phyloP scores from a whole-genome alignment of 2,329 filamentous ascomycete genomes.

The Apiospora hydei region DNA sequence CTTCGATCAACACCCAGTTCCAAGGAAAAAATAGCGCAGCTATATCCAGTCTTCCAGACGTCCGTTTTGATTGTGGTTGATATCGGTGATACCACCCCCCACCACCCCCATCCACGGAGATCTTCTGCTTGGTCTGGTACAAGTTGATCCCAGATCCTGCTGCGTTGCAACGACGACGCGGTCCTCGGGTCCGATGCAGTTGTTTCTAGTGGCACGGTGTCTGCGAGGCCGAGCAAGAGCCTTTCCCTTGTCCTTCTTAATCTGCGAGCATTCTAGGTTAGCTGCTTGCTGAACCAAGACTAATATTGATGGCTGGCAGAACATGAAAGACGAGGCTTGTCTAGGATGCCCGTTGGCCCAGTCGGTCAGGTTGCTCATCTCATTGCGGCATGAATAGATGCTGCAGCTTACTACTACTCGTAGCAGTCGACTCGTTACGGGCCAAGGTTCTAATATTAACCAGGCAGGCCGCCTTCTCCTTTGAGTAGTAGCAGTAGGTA shows the following conservation, averaged over 20 bases:
- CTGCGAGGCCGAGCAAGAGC: background rate
- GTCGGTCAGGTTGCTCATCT: background rate
- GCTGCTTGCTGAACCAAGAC: background rate
- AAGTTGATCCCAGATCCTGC: constrained; percentile 9
- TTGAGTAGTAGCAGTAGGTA: background rate
- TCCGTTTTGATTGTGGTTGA: background rate
- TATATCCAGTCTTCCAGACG: background rate
- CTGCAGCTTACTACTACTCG: background rate
- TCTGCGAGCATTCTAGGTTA: background rate
- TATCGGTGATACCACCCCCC: constrained; percentile 13
- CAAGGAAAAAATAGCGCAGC: constrained; percentile 14
- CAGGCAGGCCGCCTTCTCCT: background rate
- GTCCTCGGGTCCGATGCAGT: background rate
- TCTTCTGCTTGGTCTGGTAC: background rate
- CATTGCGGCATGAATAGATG: constrained; percentile 15
- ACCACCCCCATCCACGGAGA: constrained; percentile 15
- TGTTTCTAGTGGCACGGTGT: background rate
- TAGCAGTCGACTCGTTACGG: background rate
- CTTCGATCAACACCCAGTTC: background rate
- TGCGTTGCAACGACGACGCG: background rate
- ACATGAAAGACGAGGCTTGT: background rate
- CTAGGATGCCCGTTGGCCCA: background rate
- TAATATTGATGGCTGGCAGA: background rate
- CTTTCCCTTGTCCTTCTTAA: background rate
- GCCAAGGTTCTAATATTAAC: constrained; percentile 15